phyloP scores from a whole-genome alignment of 371 early-diverging fungal species.

The Batkoa obscura region DNA sequence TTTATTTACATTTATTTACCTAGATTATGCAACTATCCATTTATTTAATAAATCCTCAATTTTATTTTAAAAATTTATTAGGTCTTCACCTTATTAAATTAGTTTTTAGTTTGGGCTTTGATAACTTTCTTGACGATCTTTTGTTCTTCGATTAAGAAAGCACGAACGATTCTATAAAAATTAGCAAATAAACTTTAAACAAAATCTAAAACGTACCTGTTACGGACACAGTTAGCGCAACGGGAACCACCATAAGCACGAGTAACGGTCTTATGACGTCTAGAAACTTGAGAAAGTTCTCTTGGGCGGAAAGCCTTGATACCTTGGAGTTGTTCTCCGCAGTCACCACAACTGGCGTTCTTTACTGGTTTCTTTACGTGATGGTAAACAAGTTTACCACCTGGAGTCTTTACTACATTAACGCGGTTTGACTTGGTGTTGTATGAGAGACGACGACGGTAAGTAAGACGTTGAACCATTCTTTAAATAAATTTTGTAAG shows the following conservation, averaged over 20 bases:
- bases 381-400: constrained; percentile 80
- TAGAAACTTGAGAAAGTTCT: constrained; percentile 74
- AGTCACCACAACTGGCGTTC: constrained; percentile 94
- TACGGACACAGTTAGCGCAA: constrained; percentile 83
- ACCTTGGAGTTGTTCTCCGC: constrained; percentile 76
- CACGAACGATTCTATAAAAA: constrained; percentile 64
- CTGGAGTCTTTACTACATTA: constrained; percentile 92
- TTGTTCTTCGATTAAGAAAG: constrained; percentile 98
- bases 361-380: constrained; percentile 84
- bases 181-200: not conserved
- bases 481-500: too few species aligned
- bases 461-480: constrained; percentile 87
- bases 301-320: constrained; percentile 84
- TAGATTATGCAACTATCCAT: too few species aligned
- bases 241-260: constrained; percentile 96
- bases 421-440: constrained; percentile 97
- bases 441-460: constrained; percentile 94
- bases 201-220: constrained; percentile 23
- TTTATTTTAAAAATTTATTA: too few species aligned
- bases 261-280: constrained; percentile 81
- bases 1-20: too few species aligned
- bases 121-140: constrained; percentile 97
- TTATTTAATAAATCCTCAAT: too few species aligned
- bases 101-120: constrained; percentile 44
- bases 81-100: too few species aligned